Conservation (phyloP, 2,329 filamentous ascomycete genomes). For the Venturia aucupariae region DNA sequence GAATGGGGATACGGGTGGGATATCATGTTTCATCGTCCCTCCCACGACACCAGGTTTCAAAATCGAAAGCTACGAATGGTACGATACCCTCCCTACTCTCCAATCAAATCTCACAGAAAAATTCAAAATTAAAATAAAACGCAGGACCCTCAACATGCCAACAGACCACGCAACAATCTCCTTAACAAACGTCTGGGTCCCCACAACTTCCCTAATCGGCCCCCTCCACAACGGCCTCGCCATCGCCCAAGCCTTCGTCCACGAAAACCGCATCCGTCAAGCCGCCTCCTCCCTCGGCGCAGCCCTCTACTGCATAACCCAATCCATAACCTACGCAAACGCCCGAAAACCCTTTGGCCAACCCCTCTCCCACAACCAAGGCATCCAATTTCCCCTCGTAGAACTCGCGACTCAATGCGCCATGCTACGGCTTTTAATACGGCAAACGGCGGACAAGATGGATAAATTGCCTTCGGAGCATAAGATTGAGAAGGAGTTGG, state of each 20-base stretch:
- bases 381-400: constrained; percentile 55
- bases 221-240: constrained; percentile 45
- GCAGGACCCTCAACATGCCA: constrained; percentile 55
- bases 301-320: constrained; percentile 50
- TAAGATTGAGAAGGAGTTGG: constrained; percentile 49
- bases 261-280: constrained; percentile 58
- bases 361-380: constrained; percentile 50
- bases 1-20: constrained; percentile 45
- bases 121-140: not conserved
- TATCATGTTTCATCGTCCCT: constrained; percentile 53
- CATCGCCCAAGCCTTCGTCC: constrained; percentile 56
- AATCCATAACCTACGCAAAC: constrained; percentile 48
- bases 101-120: too few species aligned
- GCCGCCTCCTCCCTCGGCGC: constrained; percentile 52
- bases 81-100: not conserved
- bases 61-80: constrained; percentile 50
- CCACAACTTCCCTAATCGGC: constrained; percentile 44
- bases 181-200: constrained; percentile 49
- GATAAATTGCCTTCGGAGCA: constrained; percentile 42
- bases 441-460: constrained; percentile 54
- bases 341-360: constrained; percentile 47
- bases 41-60: constrained; percentile 42
- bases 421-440: constrained; percentile 52
- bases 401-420: constrained; percentile 53
- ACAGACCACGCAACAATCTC: constrained; percentile 55